A percentile compares a stretch with the other conserved stretches of the same genome.
These are phyloP conservation scores for Chlorella vulgaris DNA, from an alignment of 139 green algal genomes.

Conservation along the genomic window DNA sequence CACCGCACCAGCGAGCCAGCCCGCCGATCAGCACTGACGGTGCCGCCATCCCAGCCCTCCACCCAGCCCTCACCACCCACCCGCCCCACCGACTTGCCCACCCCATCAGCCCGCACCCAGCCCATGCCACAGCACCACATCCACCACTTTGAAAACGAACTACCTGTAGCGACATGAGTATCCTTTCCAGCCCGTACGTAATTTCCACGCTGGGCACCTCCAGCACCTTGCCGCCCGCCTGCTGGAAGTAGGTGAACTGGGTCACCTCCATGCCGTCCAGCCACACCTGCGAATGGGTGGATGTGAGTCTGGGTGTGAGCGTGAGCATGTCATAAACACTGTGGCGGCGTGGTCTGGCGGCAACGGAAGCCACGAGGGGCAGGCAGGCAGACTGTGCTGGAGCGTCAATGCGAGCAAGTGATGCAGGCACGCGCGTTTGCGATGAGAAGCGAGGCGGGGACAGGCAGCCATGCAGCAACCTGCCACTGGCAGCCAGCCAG, in stretches of 20 bases:
- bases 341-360: too few relatives aligned
- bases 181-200: slow-evolving; percentile 98
- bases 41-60: too few relatives aligned
- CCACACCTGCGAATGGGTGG: slow-evolving; percentile 72
- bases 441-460: too few relatives aligned
- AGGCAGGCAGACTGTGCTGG: too few relatives aligned
- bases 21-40: too few relatives aligned
- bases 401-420: too few relatives aligned
- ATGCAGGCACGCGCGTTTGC: too few relatives aligned
- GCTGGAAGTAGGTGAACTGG: slow-evolving; percentile 99
- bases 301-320: neutral
- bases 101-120: too few relatives aligned
- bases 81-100: neutral
- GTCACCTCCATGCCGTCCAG: slow-evolving; percentile 98
- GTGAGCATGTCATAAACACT: neutral
- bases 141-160: neutral
- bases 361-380: neutral
- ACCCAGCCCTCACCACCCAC: neutral
- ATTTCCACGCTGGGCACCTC: slow-evolving; percentile 93
- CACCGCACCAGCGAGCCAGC: too few relatives aligned
- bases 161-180: slow-evolving; percentile 94
- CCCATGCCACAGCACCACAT: too few relatives aligned
- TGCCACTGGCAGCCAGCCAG: too few relatives aligned
- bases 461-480: too few relatives aligned
- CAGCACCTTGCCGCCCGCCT: slow-evolving; percentile 79